Evolutionary conservation across 2,329 filamentous ascomycete genomes (phyloP).

Genomic region (Stagonosporopsis rhizophila): DNA sequence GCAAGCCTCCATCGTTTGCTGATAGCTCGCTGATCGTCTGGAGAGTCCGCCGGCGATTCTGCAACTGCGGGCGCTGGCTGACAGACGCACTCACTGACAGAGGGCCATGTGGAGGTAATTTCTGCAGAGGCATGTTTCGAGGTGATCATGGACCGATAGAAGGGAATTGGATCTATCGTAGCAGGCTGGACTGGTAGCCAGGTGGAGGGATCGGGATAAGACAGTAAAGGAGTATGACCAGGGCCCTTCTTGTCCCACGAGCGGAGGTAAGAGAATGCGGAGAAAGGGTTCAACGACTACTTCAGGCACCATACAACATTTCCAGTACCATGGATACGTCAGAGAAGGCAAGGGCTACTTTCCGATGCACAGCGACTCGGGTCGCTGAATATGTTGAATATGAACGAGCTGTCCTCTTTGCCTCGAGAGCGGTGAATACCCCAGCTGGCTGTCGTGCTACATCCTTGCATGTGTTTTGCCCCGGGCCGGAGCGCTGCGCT

Average conservation of each 20-base stretch:
- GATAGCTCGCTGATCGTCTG: slow-evolving; percentile 42
- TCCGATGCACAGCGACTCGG: slow-evolving; percentile 22
- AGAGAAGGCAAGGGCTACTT: slow-evolving; percentile 20
- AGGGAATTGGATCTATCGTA: not conserved
- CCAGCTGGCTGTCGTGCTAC: slow-evolving; percentile 31
- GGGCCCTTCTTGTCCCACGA: not conserved
- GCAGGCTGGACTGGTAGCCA: not conserved
- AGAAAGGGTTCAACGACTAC: slow-evolving; percentile 13
- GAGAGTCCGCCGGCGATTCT: slow-evolving; percentile 35
- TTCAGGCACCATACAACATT: slow-evolving; percentile 9
- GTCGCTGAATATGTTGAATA: slow-evolving; percentile 21
- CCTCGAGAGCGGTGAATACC: slow-evolving; percentile 18
- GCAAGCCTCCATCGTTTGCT: slow-evolving; percentile 18
- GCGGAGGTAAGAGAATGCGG: slow-evolving; percentile 8
- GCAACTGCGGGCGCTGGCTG: slow-evolving; percentile 16
- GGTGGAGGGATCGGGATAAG: not conserved
- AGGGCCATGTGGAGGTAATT: slow-evolving; percentile 20
- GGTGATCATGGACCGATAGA: not conserved
- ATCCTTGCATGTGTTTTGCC: slow-evolving; percentile 25
- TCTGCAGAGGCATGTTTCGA: slow-evolving; percentile 30
- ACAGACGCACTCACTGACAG: slow-evolving; percentile 1
- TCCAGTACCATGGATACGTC: slow-evolving; percentile 23
- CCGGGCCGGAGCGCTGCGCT: slow-evolving; percentile 19
- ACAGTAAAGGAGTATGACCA: not conserved
- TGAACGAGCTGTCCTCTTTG: slow-evolving; percentile 24